Conservation (phyloP, 306 rosid species). For the Castanea crenata region DNA sequence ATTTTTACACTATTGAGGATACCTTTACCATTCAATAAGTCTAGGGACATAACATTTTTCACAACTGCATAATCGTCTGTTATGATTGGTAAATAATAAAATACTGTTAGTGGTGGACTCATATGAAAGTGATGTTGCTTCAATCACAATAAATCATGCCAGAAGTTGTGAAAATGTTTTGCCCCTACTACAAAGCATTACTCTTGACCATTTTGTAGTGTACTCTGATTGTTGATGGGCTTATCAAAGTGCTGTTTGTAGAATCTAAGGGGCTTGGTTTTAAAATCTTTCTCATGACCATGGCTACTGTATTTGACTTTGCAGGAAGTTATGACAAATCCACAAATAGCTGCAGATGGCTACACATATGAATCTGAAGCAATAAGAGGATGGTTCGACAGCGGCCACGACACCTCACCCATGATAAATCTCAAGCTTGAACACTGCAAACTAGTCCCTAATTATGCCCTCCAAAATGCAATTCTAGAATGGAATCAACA, state of each 20-base stretch:
- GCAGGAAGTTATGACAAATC: slow-evolving; percentile 93
- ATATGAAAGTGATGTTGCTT: too few relatives aligned
- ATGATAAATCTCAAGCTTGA: slow-evolving; percentile 95
- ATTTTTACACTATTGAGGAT: neutral
- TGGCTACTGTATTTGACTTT: slow-evolving; percentile 26
- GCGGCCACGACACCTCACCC: slow-evolving; percentile 88
- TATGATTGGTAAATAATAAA: too few relatives aligned
- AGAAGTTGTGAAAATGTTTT: too few relatives aligned
- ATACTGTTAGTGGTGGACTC: too few relatives aligned
- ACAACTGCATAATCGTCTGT: too few relatives aligned
- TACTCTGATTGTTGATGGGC: neutral
- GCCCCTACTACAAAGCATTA: too few relatives aligned
- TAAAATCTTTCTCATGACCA: neutral
- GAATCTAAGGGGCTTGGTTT: neutral
- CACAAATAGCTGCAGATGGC: slow-evolving; percentile 94
- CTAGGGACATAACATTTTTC: too few relatives aligned
- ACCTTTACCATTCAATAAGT: too few relatives aligned
- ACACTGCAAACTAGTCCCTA: slow-evolving; percentile 79
- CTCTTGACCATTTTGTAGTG: neutral
- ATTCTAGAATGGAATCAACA: slow-evolving; percentile 91
- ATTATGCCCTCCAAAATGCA: slow-evolving; percentile 81
- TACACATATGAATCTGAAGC: slow-evolving; percentile 93
- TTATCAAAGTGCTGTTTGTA: neutral
- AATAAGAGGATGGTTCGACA: slow-evolving; percentile 83
- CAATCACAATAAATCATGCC: too few relatives aligned